These are phyloP conservation scores for Solanum sejunctum DNA, from an alignment of 257 asterid species.

Conservation along the genomic window DNA sequence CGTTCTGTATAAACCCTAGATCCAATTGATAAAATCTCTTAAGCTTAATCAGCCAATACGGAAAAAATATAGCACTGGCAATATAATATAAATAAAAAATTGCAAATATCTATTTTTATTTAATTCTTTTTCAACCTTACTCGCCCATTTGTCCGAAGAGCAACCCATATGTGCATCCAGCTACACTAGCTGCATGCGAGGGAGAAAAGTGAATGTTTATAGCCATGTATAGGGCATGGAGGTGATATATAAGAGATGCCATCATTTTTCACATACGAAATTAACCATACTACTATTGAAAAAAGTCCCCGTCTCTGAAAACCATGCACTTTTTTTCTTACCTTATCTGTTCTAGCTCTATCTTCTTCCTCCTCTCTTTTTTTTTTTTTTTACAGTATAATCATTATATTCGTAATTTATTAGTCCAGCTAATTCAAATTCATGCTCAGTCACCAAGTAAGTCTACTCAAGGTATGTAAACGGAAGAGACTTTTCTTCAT, in stretches of 20 bases:
- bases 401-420: not conserved
- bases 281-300: not conserved
- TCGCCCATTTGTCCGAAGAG: not conserved
- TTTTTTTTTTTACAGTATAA: not conserved
- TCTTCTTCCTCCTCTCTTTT: not conserved
- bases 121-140: not conserved
- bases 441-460: not conserved
- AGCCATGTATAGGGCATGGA: not conserved
- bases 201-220: not conserved
- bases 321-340: not conserved
- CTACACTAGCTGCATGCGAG: not conserved
- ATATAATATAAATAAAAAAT: not conserved
- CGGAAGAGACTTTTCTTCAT: too few relatives aligned
- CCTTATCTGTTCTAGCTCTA: not conserved
- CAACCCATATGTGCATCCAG: not conserved
- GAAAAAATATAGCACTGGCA: not conserved
- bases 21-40: too few relatives aligned
- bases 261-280: not conserved
- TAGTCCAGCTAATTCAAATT: not conserved
- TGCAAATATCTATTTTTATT: not conserved
- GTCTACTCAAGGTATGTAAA: not conserved
- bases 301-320: not conserved
- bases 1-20: too few relatives aligned
- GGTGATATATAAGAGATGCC: not conserved
- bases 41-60: too few relatives aligned